phyloP scores from a whole-genome alignment of 2,329 filamentous ascomycete species.

The Colletotrichum australisinense region DNA sequence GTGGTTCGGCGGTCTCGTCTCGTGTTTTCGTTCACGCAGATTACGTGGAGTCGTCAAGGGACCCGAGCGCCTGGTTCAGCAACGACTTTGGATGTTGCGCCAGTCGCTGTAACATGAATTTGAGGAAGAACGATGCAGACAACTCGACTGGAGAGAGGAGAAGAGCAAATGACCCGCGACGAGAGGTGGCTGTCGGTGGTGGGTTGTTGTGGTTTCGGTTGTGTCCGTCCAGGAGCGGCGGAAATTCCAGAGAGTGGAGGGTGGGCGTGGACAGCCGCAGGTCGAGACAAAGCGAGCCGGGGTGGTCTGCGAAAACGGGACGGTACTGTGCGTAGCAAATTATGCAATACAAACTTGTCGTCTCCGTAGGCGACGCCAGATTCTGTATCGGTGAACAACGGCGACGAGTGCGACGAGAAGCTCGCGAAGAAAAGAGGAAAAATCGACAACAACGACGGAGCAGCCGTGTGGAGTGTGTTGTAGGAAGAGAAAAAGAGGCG shows the following conservation, averaged over 20 bases:
- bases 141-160: slow-evolving; percentile 1
- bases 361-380: not conserved
- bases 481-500: slow-evolving; percentile 19
- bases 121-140: not conserved
- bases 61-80: slow-evolving; percentile 4
- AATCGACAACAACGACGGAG: not conserved
- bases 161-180: slow-evolving; percentile 19
- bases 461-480: slow-evolving; percentile 4
- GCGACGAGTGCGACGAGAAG: not conserved
- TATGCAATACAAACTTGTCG: not conserved
- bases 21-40: slow-evolving; percentile 27
- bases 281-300: slow-evolving; percentile 32
- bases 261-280: slow-evolving; percentile 27
- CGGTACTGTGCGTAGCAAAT: not conserved
- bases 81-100: not conserved
- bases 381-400: not conserved
- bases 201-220: slow-evolving; percentile 33
- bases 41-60: slow-evolving; percentile 22
- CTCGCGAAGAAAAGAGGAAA: not conserved
- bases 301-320: slow-evolving; percentile 23
- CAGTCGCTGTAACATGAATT: not conserved
- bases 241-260: slow-evolving; percentile 36
- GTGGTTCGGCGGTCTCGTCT: slow-evolving; percentile 23
- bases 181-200: slow-evolving; percentile 16
- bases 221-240: slow-evolving; percentile 28